phyloP scores from a whole-genome alignment of 23 red algal species.

The Agarophyton chilense region DNA sequence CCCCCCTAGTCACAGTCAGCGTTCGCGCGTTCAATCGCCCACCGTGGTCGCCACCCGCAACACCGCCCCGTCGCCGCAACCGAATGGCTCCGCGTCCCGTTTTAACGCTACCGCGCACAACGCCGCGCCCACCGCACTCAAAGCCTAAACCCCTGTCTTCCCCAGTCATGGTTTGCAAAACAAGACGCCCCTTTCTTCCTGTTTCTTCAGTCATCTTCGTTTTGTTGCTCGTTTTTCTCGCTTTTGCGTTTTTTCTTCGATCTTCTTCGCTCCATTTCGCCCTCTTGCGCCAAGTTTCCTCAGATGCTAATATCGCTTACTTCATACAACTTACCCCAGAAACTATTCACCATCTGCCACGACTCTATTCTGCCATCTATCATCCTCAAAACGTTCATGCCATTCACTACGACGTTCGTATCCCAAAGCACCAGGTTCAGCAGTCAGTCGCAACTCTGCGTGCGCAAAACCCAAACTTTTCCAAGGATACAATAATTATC shows the following conservation, averaged over 20 bases:
- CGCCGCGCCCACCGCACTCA: neutral
- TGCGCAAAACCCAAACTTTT: neutral
- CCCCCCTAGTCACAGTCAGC: no score
- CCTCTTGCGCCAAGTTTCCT: neutral
- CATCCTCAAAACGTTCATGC: slow-evolving; percentile 75
- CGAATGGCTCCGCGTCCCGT: neutral
- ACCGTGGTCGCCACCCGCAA: no score
- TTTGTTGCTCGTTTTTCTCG: neutral
- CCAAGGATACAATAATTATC: neutral
- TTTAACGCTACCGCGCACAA: neutral
- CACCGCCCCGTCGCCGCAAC: no score
- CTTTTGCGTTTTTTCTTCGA: neutral
- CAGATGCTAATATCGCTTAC: slow-evolving; percentile 64
- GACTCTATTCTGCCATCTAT: slow-evolving; percentile 48
- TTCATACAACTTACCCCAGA: slow-evolving; percentile 60
- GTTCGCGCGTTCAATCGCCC: no score
- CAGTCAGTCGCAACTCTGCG: neutral
- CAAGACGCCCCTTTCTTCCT: neutral
- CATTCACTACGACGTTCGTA: slow-evolving; percentile 79
- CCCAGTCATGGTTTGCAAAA: neutral
- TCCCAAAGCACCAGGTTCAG: neutral
- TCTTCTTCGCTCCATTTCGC: neutral
- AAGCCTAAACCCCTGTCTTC: neutral
- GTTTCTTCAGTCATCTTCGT: neutral
- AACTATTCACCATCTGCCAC: slow-evolving; percentile 36